Evolutionary conservation across 1,284 basidiomycete species (phyloP).

Genomic region (Laetiporus sulphureus): DNA sequence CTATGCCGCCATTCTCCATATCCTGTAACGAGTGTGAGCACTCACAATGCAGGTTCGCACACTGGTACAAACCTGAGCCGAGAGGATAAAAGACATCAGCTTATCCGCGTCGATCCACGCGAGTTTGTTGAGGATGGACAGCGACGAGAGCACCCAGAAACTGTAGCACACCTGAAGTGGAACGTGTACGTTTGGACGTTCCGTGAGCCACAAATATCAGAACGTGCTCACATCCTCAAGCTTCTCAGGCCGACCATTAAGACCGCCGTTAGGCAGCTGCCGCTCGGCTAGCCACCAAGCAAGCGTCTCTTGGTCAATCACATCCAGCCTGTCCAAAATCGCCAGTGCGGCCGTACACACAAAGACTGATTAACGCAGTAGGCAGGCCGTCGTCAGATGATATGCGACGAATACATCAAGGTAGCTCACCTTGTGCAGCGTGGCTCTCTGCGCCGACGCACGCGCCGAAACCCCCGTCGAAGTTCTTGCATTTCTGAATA

Average conservation of each 20-base stretch:
- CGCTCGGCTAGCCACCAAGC: slow-evolving; percentile 93
- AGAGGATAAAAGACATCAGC: slow-evolving; percentile 77
- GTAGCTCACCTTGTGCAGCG: slow-evolving; percentile 73
- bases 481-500: slow-evolving; percentile 79
- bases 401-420: not conserved
- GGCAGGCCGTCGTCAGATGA: not conserved
- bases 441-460: slow-evolving; percentile 87
- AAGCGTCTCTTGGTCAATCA: slow-evolving; percentile 69
- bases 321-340: slow-evolving; percentile 78
- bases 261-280: slow-evolving; percentile 87
- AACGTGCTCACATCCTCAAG: slow-evolving; percentile 78
- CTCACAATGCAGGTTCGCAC: slow-evolving; percentile 1
- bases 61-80: slow-evolving; percentile 63
- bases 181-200: not conserved
- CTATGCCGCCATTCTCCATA: slow-evolving; percentile 86
- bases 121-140: slow-evolving; percentile 81
- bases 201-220: not conserved
- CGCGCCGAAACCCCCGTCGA: slow-evolving; percentile 93
- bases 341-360: slow-evolving; percentile 85
- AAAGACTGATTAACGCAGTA: slow-evolving; percentile 54
- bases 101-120: slow-evolving; percentile 91
- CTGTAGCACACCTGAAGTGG: slow-evolving; percentile 87
- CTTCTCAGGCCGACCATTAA: slow-evolving; percentile 96
- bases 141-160: slow-evolving; percentile 91
- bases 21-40: slow-evolving; percentile 47